Conservation (phyloP, 164 flowering plant species). For the Saururus chinensis region DNA sequence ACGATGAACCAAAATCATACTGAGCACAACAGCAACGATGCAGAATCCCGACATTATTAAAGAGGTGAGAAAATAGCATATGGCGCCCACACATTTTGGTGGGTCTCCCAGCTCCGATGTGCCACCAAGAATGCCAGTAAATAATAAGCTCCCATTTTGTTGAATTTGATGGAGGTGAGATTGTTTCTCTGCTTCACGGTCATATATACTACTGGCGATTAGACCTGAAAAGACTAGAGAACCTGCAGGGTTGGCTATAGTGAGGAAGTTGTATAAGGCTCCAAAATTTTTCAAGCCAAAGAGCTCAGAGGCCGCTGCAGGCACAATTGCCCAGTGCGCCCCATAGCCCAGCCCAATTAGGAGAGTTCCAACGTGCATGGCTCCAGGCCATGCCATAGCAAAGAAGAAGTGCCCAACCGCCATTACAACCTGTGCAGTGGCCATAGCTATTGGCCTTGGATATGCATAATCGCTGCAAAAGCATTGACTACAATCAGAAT, state of each 20-base stretch:
- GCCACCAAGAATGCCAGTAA: conserved; percentile 14
- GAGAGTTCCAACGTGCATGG: conserved; percentile 74
- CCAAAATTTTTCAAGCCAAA: conserved; percentile 93
- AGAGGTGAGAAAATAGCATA: conserved; percentile 76
- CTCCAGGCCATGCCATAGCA: conserved; percentile 91
- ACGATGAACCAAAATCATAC: conserved; percentile 72
- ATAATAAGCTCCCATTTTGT: conserved; percentile 11
- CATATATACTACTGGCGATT: conserved; percentile 82
- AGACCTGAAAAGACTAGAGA: conserved; percentile 77
- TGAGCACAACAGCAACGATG: conserved; percentile 57
- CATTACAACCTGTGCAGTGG: conserved; percentile 72
- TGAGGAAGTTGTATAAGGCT: conserved; percentile 86
- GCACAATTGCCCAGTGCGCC: conserved; percentile 96
- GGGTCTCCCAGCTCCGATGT: conserved; percentile 28
- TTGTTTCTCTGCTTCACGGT: conserved; percentile 84
- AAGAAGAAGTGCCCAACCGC: conserved; percentile 71
- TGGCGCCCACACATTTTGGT: conserved; percentile 57
- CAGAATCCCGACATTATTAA: conserved; percentile 78
- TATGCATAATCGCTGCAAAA: conserved; percentile 64
- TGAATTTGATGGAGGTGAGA: conserved; percentile 21
- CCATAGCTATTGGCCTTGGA: conserved; percentile 81
- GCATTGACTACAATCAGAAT: neutral
- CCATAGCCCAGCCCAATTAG: conserved; percentile 95
- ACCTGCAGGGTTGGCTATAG: conserved; percentile 84
- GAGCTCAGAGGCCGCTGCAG: conserved; percentile 92